Percentiles rank a stretch among this genome's conserved stretches.
These are phyloP conservation scores for Apophysomyces elegans DNA, from an alignment of 371 early-diverging fungal genomes.

Conservation along the genomic window DNA sequence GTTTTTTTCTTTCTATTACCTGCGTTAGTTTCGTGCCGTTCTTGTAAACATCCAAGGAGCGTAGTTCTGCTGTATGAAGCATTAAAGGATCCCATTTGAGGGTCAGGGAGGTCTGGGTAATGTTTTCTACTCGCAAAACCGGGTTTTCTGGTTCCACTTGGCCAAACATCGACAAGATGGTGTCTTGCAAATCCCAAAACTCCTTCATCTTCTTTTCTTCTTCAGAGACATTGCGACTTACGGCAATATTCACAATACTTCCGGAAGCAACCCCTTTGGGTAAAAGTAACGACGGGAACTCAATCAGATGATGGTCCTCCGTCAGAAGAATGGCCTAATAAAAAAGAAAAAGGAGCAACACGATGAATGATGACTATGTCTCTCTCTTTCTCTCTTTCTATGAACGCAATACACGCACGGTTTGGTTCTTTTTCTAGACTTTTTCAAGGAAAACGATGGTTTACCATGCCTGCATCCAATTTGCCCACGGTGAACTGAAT, in stretches of 20 bases:
- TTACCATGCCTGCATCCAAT: conserved; percentile 88
- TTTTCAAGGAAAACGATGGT: too few relatives aligned
- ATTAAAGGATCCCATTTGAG: conserved; percentile 90
- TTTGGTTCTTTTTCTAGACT: too few relatives aligned
- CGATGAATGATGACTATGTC: conserved; percentile 9
- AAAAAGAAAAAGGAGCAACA: not conserved
- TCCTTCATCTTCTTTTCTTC: conserved; percentile 82
- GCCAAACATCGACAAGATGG: conserved; percentile 82
- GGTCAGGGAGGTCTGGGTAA: conserved; percentile 90
- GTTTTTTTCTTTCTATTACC: conserved; percentile 29
- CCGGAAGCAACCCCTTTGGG: conserved; percentile 93
- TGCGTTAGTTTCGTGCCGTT: conserved; percentile 64
- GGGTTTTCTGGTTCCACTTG: conserved; percentile 80
- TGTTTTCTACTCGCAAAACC: conserved; percentile 68
- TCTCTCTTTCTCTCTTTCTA: not conserved
- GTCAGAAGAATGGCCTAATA: conserved; percentile 87
- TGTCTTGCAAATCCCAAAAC: conserved; percentile 86
- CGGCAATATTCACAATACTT: conserved; percentile 92
- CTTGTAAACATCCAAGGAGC: conserved; percentile 85
- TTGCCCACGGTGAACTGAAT: conserved; percentile 91
- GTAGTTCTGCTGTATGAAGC: conserved; percentile 78
- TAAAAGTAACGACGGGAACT: conserved; percentile 95
- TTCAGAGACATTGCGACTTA: conserved; percentile 83
- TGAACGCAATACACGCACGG: too few relatives aligned
- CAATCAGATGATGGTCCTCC: conserved; percentile 96